Conservation (phyloP, 2,329 filamentous ascomycete species). For the Nothophoma quercina region DNA sequence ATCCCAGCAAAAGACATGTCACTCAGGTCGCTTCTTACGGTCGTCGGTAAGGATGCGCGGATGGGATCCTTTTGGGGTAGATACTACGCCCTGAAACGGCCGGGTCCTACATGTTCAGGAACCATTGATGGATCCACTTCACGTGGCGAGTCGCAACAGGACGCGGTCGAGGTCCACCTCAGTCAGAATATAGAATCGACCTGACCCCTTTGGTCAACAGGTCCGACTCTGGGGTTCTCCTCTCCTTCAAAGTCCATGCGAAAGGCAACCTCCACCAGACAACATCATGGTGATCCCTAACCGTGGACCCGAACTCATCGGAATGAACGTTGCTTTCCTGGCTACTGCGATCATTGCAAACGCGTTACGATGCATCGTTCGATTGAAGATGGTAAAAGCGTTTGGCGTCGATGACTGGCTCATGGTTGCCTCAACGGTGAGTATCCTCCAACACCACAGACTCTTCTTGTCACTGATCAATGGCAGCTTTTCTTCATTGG, state of each 20-base stretch:
- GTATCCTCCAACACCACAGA: not conserved
- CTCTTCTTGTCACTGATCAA: slow-evolving; percentile 2
- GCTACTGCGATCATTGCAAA: slow-evolving; percentile 35
- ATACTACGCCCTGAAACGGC: slow-evolving; percentile 30
- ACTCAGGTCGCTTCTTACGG: not conserved
- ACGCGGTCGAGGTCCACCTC: slow-evolving; percentile 24
- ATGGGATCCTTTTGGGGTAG: slow-evolving; percentile 19
- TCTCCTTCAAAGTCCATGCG: slow-evolving; percentile 13
- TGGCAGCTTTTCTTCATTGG: slow-evolving; percentile 33
- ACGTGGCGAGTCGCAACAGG: slow-evolving; percentile 26
- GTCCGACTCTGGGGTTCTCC: slow-evolving; percentile 7
- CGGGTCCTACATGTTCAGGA: slow-evolving; percentile 22
- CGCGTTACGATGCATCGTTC: slow-evolving; percentile 39
- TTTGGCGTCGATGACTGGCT: slow-evolving; percentile 48
- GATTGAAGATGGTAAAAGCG: slow-evolving; percentile 43
- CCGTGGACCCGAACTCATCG: slow-evolving; percentile 43
- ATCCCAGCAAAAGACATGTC: slow-evolving; percentile 5
- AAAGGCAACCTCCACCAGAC: slow-evolving; percentile 10
- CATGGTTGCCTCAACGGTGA: slow-evolving; percentile 43
- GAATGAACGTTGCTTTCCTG: slow-evolving; percentile 40
- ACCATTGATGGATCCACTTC: slow-evolving; percentile 28
- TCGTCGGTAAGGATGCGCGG: slow-evolving; percentile 16
- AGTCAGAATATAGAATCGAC: slow-evolving; percentile 26
- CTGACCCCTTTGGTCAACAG: slow-evolving; percentile 16
- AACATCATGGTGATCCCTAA: slow-evolving; percentile 40